Evolutionary conservation across 2,329 filamentous ascomycete species (phyloP).

Genomic region (Xylariaceae sp.): DNA sequence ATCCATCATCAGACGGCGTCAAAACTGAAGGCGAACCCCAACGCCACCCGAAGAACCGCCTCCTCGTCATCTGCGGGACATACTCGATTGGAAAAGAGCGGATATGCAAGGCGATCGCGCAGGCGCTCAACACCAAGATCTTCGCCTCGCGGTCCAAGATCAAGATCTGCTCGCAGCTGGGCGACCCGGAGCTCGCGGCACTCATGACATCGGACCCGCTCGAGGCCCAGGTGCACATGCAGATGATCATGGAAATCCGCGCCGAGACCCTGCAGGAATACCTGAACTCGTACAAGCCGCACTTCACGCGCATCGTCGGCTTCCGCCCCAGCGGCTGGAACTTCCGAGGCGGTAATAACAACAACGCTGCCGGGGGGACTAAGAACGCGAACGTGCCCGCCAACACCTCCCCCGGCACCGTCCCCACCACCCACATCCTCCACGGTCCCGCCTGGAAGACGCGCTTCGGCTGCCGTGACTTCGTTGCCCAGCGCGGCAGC

Average conservation of each 20-base stretch:
- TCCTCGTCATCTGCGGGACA: conserved; percentile 91
- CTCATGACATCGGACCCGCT: conserved; percentile 78
- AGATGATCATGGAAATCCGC: conserved; percentile 90
- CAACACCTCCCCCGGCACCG: conserved; percentile 51
- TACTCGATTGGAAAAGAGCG: conserved; percentile 98
- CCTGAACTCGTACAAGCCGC: conserved; percentile 74
- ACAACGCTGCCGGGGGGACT: no score
- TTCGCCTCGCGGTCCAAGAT: conserved; percentile 84
- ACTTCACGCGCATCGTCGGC: conserved; percentile 85
- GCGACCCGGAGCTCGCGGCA: conserved; percentile 77
- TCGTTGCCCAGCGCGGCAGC: conserved; percentile 81
- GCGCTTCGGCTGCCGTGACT: conserved; percentile 70
- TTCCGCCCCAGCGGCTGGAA: conserved; percentile 95
- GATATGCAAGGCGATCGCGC: conserved; percentile 89
- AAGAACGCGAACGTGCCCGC: conserved; percentile 64
- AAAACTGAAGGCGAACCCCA: conserved; percentile 35
- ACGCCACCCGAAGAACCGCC: conserved; percentile 57
- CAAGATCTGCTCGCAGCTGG: conserved; percentile 80
- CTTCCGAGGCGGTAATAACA: conserved; percentile 77
- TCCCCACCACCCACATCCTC: conserved; percentile 55
- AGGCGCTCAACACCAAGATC: conserved; percentile 84
- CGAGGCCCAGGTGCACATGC: conserved; percentile 96
- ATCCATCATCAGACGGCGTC: conserved; percentile 10
- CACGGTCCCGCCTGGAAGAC: conserved; percentile 73
- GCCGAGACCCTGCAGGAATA: conserved; percentile 92